Percentiles rank a stretch among this genome's conserved stretches.
These are phyloP conservation scores for Aureobasidium sp. DNA, from an alignment of 2,329 filamentous ascomycete species.

Conservation along the genomic window DNA sequence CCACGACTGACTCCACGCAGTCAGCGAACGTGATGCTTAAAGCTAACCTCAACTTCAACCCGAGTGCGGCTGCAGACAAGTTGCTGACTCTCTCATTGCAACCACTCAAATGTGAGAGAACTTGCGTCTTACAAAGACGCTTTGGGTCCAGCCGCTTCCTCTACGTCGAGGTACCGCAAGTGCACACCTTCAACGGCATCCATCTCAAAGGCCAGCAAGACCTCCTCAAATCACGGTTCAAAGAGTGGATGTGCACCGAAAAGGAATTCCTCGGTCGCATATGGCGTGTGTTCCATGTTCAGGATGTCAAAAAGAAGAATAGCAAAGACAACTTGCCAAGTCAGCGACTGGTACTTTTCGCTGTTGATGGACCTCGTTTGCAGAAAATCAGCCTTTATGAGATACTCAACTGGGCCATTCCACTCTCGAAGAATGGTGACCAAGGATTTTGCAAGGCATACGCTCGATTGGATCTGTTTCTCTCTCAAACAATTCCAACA, in stretches of 20 bases:
- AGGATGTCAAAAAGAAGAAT: constrained; percentile 24
- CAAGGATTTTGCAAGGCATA: constrained; percentile 34
- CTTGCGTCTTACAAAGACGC: constrained; percentile 19
- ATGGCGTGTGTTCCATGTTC: constrained; percentile 33
- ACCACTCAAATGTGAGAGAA: constrained; percentile 16
- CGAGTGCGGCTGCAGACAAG: neutral
- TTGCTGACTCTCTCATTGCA: constrained; percentile 20
- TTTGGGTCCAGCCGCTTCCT: constrained; percentile 34
- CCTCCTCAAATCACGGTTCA: constrained; percentile 21
- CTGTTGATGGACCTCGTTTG: constrained; percentile 17
- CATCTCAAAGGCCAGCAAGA: constrained; percentile 17
- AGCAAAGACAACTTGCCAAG: neutral
- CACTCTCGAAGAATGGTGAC: constrained; percentile 26
- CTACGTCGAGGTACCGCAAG: constrained; percentile 30
- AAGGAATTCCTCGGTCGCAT: constrained; percentile 33
- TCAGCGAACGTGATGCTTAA: constrained; percentile 3
- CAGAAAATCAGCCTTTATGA: constrained; percentile 19
- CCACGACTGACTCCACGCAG: neutral
- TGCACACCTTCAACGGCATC: constrained; percentile 10
- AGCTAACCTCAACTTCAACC: neutral
- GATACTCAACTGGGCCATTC: constrained; percentile 34
- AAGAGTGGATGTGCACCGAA: constrained; percentile 27
- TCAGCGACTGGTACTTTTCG: constrained; percentile 21
- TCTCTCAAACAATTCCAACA: constrained; percentile 33
- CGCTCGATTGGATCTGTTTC: constrained; percentile 33